Base-by-base conservation (phyloP, 805 yeast genomes). In the Candida patagonica region DNA sequence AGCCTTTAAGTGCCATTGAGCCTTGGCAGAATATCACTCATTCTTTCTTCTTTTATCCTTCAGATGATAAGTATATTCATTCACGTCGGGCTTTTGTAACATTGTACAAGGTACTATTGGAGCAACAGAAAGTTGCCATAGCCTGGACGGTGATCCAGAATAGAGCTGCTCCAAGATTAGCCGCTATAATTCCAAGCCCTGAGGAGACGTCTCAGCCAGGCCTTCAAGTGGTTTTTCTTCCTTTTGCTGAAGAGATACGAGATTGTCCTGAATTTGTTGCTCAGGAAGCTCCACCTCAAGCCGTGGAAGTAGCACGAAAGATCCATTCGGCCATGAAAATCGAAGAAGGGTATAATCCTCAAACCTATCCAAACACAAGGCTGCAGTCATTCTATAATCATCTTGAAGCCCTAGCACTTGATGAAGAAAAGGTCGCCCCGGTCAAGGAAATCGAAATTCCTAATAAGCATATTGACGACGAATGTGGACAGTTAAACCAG, bases 221-320 rank as follows among this genome's bases (percentile, higher is more conserved):
- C 0, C 73, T 89, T 45, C 76, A 79, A 36, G 56, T 87, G 41
- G 67, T 81, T 6, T 67, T 70, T 23, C 50, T 83, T 17, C 96
- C 97, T 1, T 81, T 73, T 66, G 60, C 74, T 12, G 94, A 86
- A 48, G 89, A 85, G 54, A 59, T 86, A 3, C 65, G 96, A 38
- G 67, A 71, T 25, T 57, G 75, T 3, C 96, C 96, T 1, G 6
- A 39, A 10, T 42, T 26, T 5, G 30, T 12, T 1, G 9, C 19
- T 30, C 25, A 19, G 24, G 21, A 19, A 5, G 17, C 40, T 1
- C 59, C 59, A 22, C 43, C 53, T 8, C 46, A 40, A 6, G 39
- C 62, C 9, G 47, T 49, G 5, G 50, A 46, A 40, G 48, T 42
- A 40, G 54, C 57, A 41, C 55, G 37, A 38, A 52, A 44, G 19